Evolutionary conservation across 306 rosid species (phyloP), one percentile per base, ranked within the genome.

Genomic region (Citrullus amarus): DNA sequence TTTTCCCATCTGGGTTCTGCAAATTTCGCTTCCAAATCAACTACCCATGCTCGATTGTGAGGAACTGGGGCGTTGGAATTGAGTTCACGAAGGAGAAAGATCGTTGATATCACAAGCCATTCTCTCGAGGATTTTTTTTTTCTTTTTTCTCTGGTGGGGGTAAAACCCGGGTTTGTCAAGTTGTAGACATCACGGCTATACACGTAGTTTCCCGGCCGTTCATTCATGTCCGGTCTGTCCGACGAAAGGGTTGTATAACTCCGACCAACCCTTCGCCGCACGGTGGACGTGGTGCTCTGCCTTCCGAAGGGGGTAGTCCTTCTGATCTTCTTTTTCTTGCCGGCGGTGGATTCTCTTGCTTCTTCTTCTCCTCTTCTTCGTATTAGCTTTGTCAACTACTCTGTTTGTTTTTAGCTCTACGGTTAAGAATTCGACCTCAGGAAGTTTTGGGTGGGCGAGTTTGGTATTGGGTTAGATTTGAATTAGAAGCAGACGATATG

Each of bases 271-370:
- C 97, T 88, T 88, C 99, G 91, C 97, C 96, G 90, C 99, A 95
- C 97, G 99, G 97, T 80, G 97, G 99, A 80, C 99, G 97, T 84
- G 99, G 99, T 72, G 99, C 99, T 80, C 70, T 92, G 92, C 99
- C 99, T 51, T 95, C 99, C 17, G 99, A 95, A 88, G 99, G 99
- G 84, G 99, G 99, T 76, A 91, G 90, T 76, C 99, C 99, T 77
- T 95, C 97, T 44, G 99, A 95, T 86, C 96, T 95, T 57, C 97
- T 95, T 87, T 95, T 95, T 83, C 97, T 95, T 0, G 99, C 99
- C 1, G 97, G 99, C 25, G 99, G 99, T 38, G 99, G 99, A 61
- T 78, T 63, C 62, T 2, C 51, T n/a, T 9, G 62, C 39, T 25
- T 25, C 28, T 25, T 25, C 36, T 50, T 48, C 38, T 50, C 50